Percentiles rank a stretch among this genome's conserved stretches.
These are phyloP conservation scores for Thalassiosira allenii DNA, from an alignment of 352 stramenopile species.

Conservation along the genomic window DNA sequence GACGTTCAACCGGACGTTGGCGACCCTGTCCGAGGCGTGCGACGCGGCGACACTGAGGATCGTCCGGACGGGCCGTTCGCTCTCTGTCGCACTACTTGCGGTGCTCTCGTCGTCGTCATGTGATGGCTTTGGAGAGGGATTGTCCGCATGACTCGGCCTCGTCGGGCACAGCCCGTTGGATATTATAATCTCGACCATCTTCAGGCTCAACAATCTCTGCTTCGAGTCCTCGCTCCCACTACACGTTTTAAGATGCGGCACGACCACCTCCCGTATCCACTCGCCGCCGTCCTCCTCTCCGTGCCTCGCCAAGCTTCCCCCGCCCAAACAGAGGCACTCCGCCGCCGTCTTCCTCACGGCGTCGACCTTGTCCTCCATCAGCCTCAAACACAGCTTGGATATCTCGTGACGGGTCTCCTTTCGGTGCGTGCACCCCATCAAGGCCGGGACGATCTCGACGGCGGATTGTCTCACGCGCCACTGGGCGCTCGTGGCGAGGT, in stretches of 20 bases:
- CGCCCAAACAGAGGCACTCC: slow-evolving; percentile 82
- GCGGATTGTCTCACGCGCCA: slow-evolving; percentile 84
- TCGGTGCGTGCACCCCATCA: slow-evolving; percentile 81
- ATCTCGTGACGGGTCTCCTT: slow-evolving; percentile 83
- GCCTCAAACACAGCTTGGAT: slow-evolving; percentile 73
- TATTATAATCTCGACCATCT: slow-evolving; percentile 84
- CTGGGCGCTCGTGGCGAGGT: slow-evolving; percentile 80
- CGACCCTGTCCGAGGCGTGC: slow-evolving; percentile 70
- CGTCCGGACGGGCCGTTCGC: slow-evolving; percentile 55
- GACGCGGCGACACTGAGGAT: slow-evolving; percentile 77
- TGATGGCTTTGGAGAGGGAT: slow-evolving; percentile 11
- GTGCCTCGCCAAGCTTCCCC: slow-evolving; percentile 77
- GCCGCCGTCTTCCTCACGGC: slow-evolving; percentile 79
- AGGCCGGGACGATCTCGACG: slow-evolving; percentile 85
- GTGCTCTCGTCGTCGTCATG: slow-evolving; percentile 32
- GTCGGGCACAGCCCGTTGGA: slow-evolving; percentile 69
- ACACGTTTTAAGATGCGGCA: slow-evolving; percentile 77
- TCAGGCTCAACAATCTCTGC: slow-evolving; percentile 78
- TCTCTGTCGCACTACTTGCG: slow-evolving; percentile 13
- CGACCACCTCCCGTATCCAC: slow-evolving; percentile 81
- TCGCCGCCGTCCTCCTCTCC: slow-evolving; percentile 75
- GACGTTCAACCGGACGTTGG: slow-evolving; percentile 85
- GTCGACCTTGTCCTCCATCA: slow-evolving; percentile 83
- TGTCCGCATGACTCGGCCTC: slow-evolving; percentile 25
- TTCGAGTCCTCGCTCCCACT: slow-evolving; percentile 71